A percentile compares a stretch with the other conserved stretches of the same genome.
phyloP scores from a whole-genome alignment of 2,329 filamentous ascomycete species.

The Boeremia exigua region DNA sequence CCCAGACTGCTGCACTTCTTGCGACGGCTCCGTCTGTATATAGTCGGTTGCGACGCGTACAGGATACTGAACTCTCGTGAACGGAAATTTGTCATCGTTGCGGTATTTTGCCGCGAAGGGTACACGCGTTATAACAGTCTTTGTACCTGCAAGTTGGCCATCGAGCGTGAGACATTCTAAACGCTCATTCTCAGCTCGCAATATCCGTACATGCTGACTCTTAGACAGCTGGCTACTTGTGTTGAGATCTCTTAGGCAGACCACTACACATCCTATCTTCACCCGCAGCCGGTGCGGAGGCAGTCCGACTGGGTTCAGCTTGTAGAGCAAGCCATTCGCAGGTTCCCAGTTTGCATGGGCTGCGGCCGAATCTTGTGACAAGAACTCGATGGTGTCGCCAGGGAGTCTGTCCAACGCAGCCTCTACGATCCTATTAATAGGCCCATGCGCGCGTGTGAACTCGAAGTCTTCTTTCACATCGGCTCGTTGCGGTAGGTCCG shows the following conservation, averaged over 20 bases:
- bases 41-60: slow-evolving; percentile 37
- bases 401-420: slow-evolving; percentile 32
- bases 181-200: slow-evolving; percentile 35
- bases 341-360: slow-evolving; percentile 34
- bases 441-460: slow-evolving; percentile 40
- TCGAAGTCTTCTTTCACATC: not conserved
- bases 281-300: slow-evolving; percentile 44
- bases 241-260: slow-evolving; percentile 36
- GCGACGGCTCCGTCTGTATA: not conserved
- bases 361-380: slow-evolving; percentile 39
- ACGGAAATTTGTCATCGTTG: slow-evolving; percentile 35
- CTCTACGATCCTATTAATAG: slow-evolving; percentile 37
- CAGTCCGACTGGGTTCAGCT: slow-evolving; percentile 39
- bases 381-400: slow-evolving; percentile 37
- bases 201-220: slow-evolving; percentile 40
- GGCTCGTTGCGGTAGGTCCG: not conserved
- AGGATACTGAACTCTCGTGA: slow-evolving; percentile 42
- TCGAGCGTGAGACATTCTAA: slow-evolving; percentile 44
- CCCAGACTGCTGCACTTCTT: slow-evolving; percentile 16
- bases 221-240: slow-evolving; percentile 41
- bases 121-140: slow-evolving; percentile 37
- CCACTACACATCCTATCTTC: slow-evolving; percentile 42
- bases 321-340: slow-evolving; percentile 34
- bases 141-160: slow-evolving; percentile 43
- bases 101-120: slow-evolving; percentile 38